Evolutionary conservation across 2,329 filamentous ascomycete genomes (phyloP).

Genomic region (Orbilia oligospora): DNA sequence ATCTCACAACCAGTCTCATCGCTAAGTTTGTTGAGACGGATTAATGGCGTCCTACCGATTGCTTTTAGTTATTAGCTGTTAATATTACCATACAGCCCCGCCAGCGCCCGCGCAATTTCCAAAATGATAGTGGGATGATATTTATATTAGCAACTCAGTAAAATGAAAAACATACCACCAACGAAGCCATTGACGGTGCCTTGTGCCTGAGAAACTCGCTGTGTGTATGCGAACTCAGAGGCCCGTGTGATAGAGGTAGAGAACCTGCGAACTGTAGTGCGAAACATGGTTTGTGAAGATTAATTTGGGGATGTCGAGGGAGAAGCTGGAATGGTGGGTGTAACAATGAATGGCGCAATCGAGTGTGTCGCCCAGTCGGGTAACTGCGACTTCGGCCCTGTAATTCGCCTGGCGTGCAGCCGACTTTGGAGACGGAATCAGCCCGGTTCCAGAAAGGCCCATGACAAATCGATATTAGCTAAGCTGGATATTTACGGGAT

Average conservation of each 20-base stretch:
- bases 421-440: not conserved
- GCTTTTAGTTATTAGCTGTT: constrained; percentile 71
- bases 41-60: constrained; percentile 96
- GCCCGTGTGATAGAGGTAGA: constrained; percentile 71
- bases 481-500: not conserved
- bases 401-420: constrained; percentile 14
- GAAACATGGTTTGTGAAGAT: constrained; percentile 74
- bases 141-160: not conserved
- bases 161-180: constrained; percentile 74
- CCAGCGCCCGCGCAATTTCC: not conserved
- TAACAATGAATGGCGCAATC: constrained; percentile 31
- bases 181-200: constrained; percentile 83
- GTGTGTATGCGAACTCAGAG: constrained; percentile 74
- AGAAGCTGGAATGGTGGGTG: constrained; percentile 9
- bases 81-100: not conserved
- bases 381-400: constrained; percentile 27
- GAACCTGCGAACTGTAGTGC: constrained; percentile 78
- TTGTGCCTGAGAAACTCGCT: constrained; percentile 84
- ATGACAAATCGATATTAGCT: not conserved
- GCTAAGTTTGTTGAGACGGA: constrained; percentile 88
- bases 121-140: constrained; percentile 5
- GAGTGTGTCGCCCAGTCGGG: constrained; percentile 7
- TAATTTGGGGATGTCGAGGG: constrained; percentile 1
- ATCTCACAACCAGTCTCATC: constrained; percentile 93
- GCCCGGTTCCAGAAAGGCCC: not conserved